Base-by-base conservation (phyloP, 1,139 yeast species). In the Meyerozyma smithsonii region DNA sequence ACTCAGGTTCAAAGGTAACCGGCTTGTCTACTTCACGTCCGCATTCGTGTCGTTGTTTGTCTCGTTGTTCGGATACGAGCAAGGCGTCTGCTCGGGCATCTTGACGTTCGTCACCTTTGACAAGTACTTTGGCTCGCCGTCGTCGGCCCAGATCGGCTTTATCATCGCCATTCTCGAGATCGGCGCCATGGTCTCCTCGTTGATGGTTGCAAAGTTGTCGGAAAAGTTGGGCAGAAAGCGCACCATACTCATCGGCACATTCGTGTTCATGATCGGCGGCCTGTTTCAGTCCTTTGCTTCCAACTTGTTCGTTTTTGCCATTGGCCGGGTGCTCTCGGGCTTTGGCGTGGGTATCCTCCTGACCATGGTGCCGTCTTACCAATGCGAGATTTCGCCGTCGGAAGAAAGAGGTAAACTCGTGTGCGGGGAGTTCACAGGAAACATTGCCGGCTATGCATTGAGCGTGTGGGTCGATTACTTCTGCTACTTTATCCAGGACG, bases 71-170 rank as follows among this genome's bases (percentile, higher is more conserved):
- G 96, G 96, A 4, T 88, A 85, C 60, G 96, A 88, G 57, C 96
- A 88, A 61, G 96, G 96, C 41, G 95, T 87, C 36, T 85, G 90
- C 79, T 79, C 88, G 26, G 92, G 95, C 4, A 79, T 88, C 35
- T 55, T 70, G 37, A 69, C 74, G n/a, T 70, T 62, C 45, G 69
- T 58, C 14, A 70, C 77, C 1, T 73, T 83, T 46, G 72, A 72
- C 19, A 46, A 50, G 32, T 74, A 66, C 52, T 76, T 74, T 48
- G 45, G 68, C 45, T 47, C 70, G 35, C 81, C 81, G 3, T 56
- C 61, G 12, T 62, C 77, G 23, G 56, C 76, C 1, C 63, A 65
- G 43, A 69, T 76, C 37, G 81, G 81, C 2, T 52, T 76, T 8
- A 65, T 75, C 43, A 73, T 76, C 18, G 72, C 78, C 8, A 66